phyloP scores from a whole-genome alignment of 2,329 filamentous ascomycete species.

The Neocucurbitaria cava region DNA sequence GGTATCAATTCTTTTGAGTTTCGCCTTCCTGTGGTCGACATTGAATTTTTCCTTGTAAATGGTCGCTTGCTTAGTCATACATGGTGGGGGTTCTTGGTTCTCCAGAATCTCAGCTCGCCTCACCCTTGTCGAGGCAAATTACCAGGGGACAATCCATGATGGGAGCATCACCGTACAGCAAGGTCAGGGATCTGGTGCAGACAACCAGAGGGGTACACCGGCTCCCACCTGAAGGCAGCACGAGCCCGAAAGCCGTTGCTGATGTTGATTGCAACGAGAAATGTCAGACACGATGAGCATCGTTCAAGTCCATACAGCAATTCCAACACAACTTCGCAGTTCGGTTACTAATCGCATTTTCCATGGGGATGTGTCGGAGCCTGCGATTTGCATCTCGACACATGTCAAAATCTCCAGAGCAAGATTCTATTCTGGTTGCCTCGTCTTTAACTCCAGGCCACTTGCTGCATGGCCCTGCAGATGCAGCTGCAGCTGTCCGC shows the following conservation, averaged over 20 bases:
- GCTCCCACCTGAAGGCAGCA: background rate
- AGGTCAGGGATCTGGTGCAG: background rate
- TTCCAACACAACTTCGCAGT: background rate
- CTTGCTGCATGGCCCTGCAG: constrained; percentile 1
- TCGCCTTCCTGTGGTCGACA: background rate
- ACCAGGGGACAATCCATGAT: background rate
- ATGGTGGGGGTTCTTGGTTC: constrained; percentile 22
- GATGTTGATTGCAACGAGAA: background rate
- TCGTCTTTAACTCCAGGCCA: background rate
- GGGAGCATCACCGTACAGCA: background rate
- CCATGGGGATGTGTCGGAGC: too few species aligned
- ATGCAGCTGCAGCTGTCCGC: constrained; percentile 16
- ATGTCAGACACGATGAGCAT: background rate
- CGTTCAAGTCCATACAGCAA: background rate
- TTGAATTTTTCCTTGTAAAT: constrained; percentile 25
- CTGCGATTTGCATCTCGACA: background rate
- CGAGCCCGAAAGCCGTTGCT: background rate
- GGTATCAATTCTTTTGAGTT: background rate
- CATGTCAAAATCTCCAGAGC: background rate
- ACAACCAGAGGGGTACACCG: constrained; percentile 4
- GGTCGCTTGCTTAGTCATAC: constrained; percentile 33
- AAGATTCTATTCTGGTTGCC: background rate
- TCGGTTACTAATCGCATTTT: background rate
- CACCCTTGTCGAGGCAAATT: constrained; percentile 8
- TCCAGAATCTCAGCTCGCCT: background rate